Percentiles rank a stretch among this genome's conserved stretches.
Conservation (phyloP, 2,329 filamentous ascomycete species). For the Colletotrichum coccodes region DNA sequence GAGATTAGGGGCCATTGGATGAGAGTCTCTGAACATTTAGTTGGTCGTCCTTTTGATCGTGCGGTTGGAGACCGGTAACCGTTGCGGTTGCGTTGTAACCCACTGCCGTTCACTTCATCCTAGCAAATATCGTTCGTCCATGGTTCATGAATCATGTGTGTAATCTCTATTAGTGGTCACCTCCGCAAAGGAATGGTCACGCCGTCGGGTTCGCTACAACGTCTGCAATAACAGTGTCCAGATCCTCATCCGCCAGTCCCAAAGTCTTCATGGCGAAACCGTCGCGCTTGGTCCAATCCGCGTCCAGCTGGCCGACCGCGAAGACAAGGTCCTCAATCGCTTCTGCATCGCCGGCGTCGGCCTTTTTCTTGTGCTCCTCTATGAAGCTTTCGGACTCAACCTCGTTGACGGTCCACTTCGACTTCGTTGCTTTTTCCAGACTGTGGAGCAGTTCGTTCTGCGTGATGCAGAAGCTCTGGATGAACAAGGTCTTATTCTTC, state of each 20-base stretch:
- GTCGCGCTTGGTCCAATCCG: conserved; percentile 57
- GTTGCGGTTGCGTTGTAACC: no score
- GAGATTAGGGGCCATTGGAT: background rate
- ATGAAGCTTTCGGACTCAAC: conserved; percentile 53
- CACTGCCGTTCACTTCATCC: no score
- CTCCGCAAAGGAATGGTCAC: background rate
- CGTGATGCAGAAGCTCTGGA: conserved; percentile 52
- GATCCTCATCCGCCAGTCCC: conserved; percentile 56
- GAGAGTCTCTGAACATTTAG: background rate
- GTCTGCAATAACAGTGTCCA: conserved; percentile 51
- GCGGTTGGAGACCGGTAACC: no score
- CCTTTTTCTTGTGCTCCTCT: conserved; percentile 45
- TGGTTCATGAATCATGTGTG: no score
- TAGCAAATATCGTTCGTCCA: no score
- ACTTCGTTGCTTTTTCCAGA: conserved; percentile 45
- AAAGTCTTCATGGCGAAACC: conserved; percentile 59
- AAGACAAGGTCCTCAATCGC: conserved; percentile 60
- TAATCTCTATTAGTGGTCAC: no score
- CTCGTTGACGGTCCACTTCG: conserved; percentile 42
- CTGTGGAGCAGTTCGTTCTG: conserved; percentile 46
- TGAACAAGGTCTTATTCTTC: conserved; percentile 46
- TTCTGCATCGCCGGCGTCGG: conserved; percentile 48
- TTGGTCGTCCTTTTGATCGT: background rate
- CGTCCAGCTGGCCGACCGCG: conserved; percentile 57
- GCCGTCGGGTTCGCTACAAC: conserved; percentile 40